Evolutionary conservation across 140 eudicot species (phyloP), one percentile per base, ranked within the genome.

Genomic region (Flaveria floridana): DNA sequence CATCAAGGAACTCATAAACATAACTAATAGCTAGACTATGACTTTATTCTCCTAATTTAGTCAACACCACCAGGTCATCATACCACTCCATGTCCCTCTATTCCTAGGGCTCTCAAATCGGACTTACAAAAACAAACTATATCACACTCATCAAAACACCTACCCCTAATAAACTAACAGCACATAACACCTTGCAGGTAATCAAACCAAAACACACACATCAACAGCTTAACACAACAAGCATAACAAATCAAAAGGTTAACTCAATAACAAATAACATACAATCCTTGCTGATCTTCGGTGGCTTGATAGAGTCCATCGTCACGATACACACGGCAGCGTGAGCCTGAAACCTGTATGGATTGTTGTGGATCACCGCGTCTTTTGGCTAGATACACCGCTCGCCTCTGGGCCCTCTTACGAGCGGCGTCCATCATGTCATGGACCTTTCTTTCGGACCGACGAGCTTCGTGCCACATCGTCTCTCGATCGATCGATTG

Each of bases 391-490:
- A 95, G 87, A 74, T 85, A 95, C 7, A 91, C 77, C 68, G 99
- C 99, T 11, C 99, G 88, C 37, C 97, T 80, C 78, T 91, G 99
- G 20, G 99, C 99, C 58, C 99, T 72, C 84, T 94, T 94, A 64
- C 99, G 89, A 56, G 99, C 99, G 26, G 97, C 97, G 85, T 94
- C 99, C 99, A 94, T 94, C 95, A 94, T 83, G 61, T 94, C 99
- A 68, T 94, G 99, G 74, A 94, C 99, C 89, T 94, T 94, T 72
- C 66, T 82, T 92, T 94, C 99, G 80, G 99, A 94, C 84, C 97
- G 87, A 64, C 99, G 86, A n/a, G 99, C 99, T 79, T 95, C 99
- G 85, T 95, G 97, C 99, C 99, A 95, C 99, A 91, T 94, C 89
- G 81, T 83, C 39, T 42, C 59, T 63, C 69, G 23, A 62, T 16